Conservation (phyloP, 257 asterid species). For the Rauvolfia tetraphylla region DNA sequence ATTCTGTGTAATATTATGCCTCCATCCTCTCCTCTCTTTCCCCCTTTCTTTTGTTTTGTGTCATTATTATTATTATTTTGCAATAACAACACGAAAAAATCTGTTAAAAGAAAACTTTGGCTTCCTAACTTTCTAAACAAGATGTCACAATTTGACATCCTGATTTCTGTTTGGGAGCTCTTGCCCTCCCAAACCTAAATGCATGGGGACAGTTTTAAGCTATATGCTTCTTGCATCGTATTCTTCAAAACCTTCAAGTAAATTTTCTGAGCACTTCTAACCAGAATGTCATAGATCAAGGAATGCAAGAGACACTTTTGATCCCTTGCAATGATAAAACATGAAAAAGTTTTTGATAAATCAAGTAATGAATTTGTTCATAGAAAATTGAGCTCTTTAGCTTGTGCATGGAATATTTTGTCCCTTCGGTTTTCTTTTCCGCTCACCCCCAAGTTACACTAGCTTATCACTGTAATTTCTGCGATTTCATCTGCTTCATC, state of each 20-base stretch:
- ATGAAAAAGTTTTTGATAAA: background rate
- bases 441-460: background rate
- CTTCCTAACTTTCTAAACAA: slow-evolving; percentile 1
- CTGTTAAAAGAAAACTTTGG: background rate
- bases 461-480: background rate
- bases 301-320: background rate
- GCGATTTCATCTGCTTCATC: background rate
- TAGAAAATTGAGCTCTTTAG: background rate
- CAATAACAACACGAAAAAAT: background rate
- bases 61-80: background rate
- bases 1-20: background rate
- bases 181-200: background rate
- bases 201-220: background rate
- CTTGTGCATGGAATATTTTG: background rate
- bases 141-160: background rate
- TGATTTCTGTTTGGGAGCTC: background rate
- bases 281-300: background rate
- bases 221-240: background rate
- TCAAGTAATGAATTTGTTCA: background rate
- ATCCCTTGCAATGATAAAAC: background rate
- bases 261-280: background rate
- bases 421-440: background rate
- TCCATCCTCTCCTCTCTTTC: background rate
- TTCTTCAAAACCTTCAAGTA: background rate
- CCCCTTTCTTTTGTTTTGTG: background rate